Conservation (phyloP, 768 basidiomycete species). For the Suillus brevipes region DNA sequence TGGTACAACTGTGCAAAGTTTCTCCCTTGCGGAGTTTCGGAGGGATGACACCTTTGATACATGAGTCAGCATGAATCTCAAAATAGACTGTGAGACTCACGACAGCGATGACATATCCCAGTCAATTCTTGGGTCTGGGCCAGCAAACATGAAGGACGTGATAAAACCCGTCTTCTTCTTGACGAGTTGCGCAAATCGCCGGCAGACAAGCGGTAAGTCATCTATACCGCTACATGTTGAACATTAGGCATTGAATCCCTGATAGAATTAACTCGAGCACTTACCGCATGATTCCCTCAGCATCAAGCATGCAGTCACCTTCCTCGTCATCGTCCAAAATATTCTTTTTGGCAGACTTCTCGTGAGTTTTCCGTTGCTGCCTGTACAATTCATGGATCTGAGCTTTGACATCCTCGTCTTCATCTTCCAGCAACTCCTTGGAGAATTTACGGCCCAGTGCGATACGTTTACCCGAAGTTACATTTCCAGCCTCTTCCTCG, state of each 20-base stretch:
- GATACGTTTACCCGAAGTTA: too few relatives aligned
- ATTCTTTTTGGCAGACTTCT: not conserved
- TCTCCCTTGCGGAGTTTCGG: not conserved
- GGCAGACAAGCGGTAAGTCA: too few relatives aligned
- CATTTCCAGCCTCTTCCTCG: too few relatives aligned
- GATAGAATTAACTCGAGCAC: not conserved
- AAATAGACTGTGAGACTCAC: not conserved
- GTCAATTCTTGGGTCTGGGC: constrained; percentile 6
- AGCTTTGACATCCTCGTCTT: not conserved
- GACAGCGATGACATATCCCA: constrained; percentile 10
- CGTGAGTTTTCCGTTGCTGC: not conserved
- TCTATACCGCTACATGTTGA: too few relatives aligned
- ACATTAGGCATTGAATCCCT: not conserved
- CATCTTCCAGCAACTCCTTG: constrained; percentile 5
- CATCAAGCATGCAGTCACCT: not conserved
- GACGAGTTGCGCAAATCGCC: too few relatives aligned
- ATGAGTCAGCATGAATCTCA: not conserved
- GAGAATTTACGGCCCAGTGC: not conserved
- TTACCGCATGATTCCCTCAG: not conserved
- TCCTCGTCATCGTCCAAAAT: not conserved
- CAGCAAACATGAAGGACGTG: too few relatives aligned
- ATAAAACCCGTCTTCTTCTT: too few relatives aligned
- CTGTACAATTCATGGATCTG: constrained; percentile 2
- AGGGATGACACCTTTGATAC: constrained; percentile 1
- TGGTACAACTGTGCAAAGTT: not conserved